phyloP scores from a whole-genome alignment of 2,329 filamentous ascomycete species.

The Fusarium humuli region DNA sequence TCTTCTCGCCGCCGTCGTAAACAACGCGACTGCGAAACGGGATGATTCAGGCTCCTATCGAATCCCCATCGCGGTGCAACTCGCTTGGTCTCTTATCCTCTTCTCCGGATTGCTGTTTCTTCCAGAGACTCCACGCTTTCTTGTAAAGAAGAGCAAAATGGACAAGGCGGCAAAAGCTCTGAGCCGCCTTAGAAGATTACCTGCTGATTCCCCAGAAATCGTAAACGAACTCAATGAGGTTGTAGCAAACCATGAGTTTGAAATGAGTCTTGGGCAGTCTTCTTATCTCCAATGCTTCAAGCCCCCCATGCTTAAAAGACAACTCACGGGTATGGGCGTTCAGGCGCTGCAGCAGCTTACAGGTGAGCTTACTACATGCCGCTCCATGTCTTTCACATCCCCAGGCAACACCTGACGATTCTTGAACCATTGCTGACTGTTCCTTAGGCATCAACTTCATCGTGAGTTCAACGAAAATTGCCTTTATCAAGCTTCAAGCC shows the following conservation, averaged over 20 bases:
- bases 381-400: too few species aligned
- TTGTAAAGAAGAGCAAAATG: conserved; percentile 67
- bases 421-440: too few species aligned
- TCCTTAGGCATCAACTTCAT: conserved; percentile 52
- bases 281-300: conserved; percentile 67
- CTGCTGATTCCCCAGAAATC: conserved; percentile 70
- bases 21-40: conserved; percentile 69
- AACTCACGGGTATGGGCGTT: conserved; percentile 73
- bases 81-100: conserved; percentile 76
- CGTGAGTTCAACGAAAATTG: conserved; percentile 10
- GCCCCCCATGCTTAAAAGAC: conserved; percentile 65
- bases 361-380: conserved; percentile 11
- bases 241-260: conserved; percentile 72
- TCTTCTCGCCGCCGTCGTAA: conserved; percentile 73
- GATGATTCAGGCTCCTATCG: conserved; percentile 69
- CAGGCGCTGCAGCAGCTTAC: conserved; percentile 64
- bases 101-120: conserved; percentile 73
- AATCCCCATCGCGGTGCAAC: conserved; percentile 72
- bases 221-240: conserved; percentile 60
- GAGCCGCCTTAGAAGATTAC: conserved; percentile 69
- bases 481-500: neutral
- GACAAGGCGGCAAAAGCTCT: conserved; percentile 58
- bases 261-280: conserved; percentile 64
- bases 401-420: too few species aligned
- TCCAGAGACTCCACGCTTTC: conserved; percentile 78